Evolutionary conservation across 2,329 filamentous ascomycete genomes (phyloP).

Genomic region (Verticillium tricorpus): DNA sequence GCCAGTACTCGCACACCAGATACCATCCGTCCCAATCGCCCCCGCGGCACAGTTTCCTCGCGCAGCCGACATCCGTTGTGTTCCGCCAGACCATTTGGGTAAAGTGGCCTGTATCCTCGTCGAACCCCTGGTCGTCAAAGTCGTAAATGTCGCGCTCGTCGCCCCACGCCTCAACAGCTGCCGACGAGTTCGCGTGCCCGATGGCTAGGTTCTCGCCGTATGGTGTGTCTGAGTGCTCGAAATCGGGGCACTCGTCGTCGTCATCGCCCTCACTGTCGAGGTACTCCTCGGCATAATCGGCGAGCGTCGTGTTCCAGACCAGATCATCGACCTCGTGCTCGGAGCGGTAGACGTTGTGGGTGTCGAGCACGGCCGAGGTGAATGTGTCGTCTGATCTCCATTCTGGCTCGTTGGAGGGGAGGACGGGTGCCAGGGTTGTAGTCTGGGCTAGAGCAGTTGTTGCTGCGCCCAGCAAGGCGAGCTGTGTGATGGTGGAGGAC

Average conservation of each 20-base stretch:
- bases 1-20: constrained; percentile 67
- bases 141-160: constrained; percentile 55
- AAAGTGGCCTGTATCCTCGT: constrained; percentile 62
- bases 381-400: constrained; percentile 33
- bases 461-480: neutral
- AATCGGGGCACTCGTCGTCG: constrained; percentile 30
- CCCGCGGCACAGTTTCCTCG: constrained; percentile 18
- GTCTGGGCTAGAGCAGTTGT: neutral
- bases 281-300: constrained; percentile 48
- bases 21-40: constrained; percentile 47
- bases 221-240: constrained; percentile 52
- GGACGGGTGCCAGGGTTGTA: neutral
- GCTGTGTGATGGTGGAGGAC: neutral
- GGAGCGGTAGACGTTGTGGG: constrained; percentile 61
- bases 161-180: constrained; percentile 63
- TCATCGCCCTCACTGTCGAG: constrained; percentile 25
- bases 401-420: constrained; percentile 16
- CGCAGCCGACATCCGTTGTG: constrained; percentile 56
- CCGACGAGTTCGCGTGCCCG: constrained; percentile 56
- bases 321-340: constrained; percentile 57
- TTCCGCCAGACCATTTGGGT: constrained; percentile 68
- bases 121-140: constrained; percentile 53
- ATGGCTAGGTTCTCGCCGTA: constrained; percentile 73
- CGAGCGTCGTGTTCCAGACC: constrained; percentile 62
- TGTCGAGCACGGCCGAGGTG: constrained; percentile 54